Conservation (phyloP, 257 asterid genomes). For the Gentiana macrophylla region DNA sequence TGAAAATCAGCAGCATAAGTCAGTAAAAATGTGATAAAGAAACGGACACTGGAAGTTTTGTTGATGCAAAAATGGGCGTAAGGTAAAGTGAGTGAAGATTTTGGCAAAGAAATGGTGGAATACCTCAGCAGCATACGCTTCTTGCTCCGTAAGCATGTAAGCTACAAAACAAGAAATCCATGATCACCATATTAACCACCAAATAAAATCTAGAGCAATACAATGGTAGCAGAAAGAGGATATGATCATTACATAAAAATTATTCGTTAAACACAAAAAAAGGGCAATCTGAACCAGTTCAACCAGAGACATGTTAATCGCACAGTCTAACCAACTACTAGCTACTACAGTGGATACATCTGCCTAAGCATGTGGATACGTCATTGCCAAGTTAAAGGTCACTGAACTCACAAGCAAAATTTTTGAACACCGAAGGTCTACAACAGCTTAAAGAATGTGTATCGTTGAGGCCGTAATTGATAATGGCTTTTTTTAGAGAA, state of each 20-base stretch:
- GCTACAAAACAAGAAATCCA: slow-evolving; percentile 30
- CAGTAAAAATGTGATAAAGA: slow-evolving; percentile 7
- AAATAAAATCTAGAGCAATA: background rate
- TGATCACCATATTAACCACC: background rate
- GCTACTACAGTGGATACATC: too few relatives aligned
- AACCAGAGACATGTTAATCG: too few relatives aligned
- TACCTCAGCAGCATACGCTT: slow-evolving; percentile 90
- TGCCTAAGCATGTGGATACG: too few relatives aligned
- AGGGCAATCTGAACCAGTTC: too few relatives aligned
- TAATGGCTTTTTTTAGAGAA: slow-evolving; percentile 7
- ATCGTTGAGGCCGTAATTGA: background rate
- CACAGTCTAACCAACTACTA: too few relatives aligned
- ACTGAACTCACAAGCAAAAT: background rate
- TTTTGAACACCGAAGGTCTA: background rate
- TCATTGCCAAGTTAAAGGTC: too few relatives aligned
- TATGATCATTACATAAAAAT: background rate
- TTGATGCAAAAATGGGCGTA: background rate
- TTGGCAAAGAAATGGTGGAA: slow-evolving; percentile 1
- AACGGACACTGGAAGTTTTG: slow-evolving; percentile 1
- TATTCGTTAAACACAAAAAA: background rate
- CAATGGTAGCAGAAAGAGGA: background rate
- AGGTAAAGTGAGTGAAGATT: slow-evolving; percentile 3
- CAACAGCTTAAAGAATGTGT: background rate
- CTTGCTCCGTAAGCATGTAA: slow-evolving; percentile 84
- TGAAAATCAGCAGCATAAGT: slow-evolving; percentile 13